phyloP scores from a whole-genome alignment of 164 flowering plant genomes.

The Echeveria elegans region DNA sequence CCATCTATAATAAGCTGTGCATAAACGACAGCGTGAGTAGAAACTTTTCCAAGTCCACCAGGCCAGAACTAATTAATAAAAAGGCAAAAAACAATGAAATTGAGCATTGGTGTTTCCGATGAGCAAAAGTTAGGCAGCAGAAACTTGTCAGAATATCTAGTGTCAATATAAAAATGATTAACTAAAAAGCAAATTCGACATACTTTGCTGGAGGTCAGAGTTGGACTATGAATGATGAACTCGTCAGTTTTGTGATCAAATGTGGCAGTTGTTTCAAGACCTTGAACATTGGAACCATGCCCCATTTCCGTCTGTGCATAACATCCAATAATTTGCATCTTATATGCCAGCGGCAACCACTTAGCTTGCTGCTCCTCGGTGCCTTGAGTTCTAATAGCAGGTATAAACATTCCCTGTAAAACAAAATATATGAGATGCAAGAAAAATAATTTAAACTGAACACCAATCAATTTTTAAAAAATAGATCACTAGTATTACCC shows the following conservation, averaged over 20 bases:
- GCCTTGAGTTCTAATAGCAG: conserved; percentile 92
- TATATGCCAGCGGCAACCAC: conserved; percentile 91
- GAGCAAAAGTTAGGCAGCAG: neutral
- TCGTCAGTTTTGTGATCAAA: conserved; percentile 87
- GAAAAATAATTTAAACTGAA: neutral
- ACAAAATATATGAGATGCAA: too few species aligned
- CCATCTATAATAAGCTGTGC: conserved; percentile 77
- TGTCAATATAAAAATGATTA: neutral
- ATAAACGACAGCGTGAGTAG: conserved; percentile 89
- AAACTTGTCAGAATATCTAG: too few species aligned
- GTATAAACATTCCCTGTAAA: conserved; percentile 84
- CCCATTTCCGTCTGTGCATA: conserved; percentile 99
- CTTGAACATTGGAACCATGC: conserved; percentile 99
- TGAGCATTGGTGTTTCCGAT: neutral
- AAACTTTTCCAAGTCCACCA: conserved; percentile 91
- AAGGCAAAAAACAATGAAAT: neutral
- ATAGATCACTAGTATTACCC: conserved; percentile 39
- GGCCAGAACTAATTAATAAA: conserved; percentile 85
- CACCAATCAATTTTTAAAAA: neutral
- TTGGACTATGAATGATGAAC: conserved; percentile 85
- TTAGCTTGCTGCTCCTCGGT: conserved; percentile 89
- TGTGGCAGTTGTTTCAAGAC: conserved; percentile 96
- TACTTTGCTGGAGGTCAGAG: conserved; percentile 92
- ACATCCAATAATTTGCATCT: conserved; percentile 98
- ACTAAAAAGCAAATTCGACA: conserved; percentile 12